A percentile compares a stretch with the other conserved stretches of the same genome.
Conservation (phyloP, 1,139 yeast genomes). For the Hemisphaericaspora subhashii region DNA sequence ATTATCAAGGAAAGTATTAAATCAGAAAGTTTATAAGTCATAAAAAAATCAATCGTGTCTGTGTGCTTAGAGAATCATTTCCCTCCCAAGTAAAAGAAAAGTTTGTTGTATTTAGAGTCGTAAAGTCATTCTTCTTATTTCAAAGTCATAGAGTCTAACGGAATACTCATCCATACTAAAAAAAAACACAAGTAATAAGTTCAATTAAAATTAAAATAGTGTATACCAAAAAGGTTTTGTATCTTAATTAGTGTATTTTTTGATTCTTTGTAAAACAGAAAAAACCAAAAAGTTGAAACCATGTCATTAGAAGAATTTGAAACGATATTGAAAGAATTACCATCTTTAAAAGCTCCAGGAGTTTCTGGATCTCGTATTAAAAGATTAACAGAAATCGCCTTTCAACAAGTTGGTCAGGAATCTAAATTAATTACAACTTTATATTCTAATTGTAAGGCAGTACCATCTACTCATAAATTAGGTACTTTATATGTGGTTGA, state of each 20-base stretch:
- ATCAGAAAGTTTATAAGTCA: too few species aligned
- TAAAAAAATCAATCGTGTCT: background rate
- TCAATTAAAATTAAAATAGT: background rate
- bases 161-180: background rate
- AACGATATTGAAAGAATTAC: constrained; percentile 68
- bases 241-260: background rate
- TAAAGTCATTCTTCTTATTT: background rate
- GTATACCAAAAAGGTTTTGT: background rate
- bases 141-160: background rate
- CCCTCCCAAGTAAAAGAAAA: too few species aligned
- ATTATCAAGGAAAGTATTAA: too few species aligned
- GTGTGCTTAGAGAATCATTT: too few species aligned
- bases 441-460: constrained; percentile 68
- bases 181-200: background rate
- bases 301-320: constrained; percentile 59
- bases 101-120: background rate
- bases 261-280: background rate
- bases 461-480: constrained; percentile 80
- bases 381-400: constrained; percentile 75
- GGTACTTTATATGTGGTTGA: constrained; percentile 92
- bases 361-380: constrained; percentile 95
- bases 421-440: constrained; percentile 59
- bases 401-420: constrained; percentile 60
- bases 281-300: constrained; percentile 3
- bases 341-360: constrained; percentile 82